Evolutionary conservation across 352 stramenopile species (phyloP).

Genomic region (Phytopythium mirpurense): DNA sequence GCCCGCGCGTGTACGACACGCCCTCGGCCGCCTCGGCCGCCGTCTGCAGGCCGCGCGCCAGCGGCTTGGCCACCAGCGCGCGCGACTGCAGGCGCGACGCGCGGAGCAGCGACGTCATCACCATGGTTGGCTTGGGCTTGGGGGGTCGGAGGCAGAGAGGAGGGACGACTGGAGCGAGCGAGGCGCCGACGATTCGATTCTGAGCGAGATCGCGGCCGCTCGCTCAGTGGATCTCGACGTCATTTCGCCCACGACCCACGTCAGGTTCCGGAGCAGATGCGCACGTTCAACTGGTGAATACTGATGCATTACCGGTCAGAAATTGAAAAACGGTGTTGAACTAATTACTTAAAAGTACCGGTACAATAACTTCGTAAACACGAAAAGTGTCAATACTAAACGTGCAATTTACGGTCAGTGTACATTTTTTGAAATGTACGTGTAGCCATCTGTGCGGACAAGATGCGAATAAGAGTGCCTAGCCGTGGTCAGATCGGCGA

Average conservation of each 20-base stretch:
- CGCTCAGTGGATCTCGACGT: background rate
- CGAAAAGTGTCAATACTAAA: too few relatives aligned
- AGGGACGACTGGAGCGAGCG: background rate
- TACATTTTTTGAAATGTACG: too few relatives aligned
- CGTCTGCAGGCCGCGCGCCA: slow-evolving; percentile 48
- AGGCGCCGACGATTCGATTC: slow-evolving; percentile 3
- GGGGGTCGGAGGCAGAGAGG: background rate
- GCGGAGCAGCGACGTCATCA: slow-evolving; percentile 45
- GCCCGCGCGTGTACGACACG: slow-evolving; percentile 77
- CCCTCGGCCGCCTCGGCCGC: slow-evolving; percentile 51
- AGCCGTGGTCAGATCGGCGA: too few relatives aligned
- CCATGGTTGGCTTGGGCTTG: slow-evolving; percentile 15
- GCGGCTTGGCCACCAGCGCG: slow-evolving; percentile 11
- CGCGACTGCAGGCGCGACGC: slow-evolving; percentile 12
- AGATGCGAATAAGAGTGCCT: too few relatives aligned
- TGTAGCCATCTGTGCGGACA: too few relatives aligned
- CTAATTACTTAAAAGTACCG: too few relatives aligned
- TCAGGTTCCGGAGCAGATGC: background rate
- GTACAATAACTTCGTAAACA: too few relatives aligned
- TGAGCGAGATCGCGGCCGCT: background rate
- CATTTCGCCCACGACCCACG: slow-evolving; percentile 1
- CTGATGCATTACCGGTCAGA: background rate
- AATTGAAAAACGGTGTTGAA: too few relatives aligned
- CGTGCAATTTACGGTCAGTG: too few relatives aligned
- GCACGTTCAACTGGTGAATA: background rate